Evolutionary conservation across 1,139 yeast genomes (phyloP).

Genomic region (Yamadazyma epiphylla): DNA sequence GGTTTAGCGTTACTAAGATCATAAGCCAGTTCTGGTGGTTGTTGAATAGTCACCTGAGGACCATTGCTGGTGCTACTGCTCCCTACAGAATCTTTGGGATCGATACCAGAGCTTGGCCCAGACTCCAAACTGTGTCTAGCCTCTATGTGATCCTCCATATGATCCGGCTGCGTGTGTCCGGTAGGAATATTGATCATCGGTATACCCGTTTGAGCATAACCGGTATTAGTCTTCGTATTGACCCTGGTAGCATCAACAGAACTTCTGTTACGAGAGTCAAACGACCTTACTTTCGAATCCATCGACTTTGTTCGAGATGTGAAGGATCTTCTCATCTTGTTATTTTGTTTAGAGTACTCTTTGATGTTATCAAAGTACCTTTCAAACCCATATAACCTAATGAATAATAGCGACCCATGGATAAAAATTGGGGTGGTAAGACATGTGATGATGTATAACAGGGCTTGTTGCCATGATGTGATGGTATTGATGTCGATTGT

Average conservation of each 20-base stretch:
- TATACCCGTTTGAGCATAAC: slow-evolving; percentile 30
- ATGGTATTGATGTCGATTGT: slow-evolving; percentile 65
- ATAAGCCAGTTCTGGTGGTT: not conserved
- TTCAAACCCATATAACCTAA: slow-evolving; percentile 89
- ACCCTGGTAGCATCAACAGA: slow-evolving; percentile 27
- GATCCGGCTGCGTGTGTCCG: not conserved
- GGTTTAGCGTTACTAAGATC: no score
- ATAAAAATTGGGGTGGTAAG: slow-evolving; percentile 87
- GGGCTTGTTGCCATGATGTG: slow-evolving; percentile 72
- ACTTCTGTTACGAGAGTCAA: slow-evolving; percentile 25
- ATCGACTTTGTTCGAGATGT: slow-evolving; percentile 51
- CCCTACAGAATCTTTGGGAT: slow-evolving; percentile 4
- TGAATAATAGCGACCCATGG: slow-evolving; percentile 72
- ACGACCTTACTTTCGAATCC: no score
- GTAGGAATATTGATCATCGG: slow-evolving; percentile 3
- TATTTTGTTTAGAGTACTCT: slow-evolving; percentile 66
- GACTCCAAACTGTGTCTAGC: slow-evolving; percentile 4
- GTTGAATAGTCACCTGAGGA: not conserved
- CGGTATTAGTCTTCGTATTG: slow-evolving; percentile 37
- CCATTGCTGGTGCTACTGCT: slow-evolving; percentile 1
- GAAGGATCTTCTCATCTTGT: slow-evolving; percentile 61
- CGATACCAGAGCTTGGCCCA: slow-evolving; percentile 7
- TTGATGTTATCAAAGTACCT: slow-evolving; percentile 81
- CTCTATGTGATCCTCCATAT: no score
- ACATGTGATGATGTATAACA: slow-evolving; percentile 55